Conservation (phyloP, 257 asterid genomes). For the Lavandula angustifolia region DNA sequence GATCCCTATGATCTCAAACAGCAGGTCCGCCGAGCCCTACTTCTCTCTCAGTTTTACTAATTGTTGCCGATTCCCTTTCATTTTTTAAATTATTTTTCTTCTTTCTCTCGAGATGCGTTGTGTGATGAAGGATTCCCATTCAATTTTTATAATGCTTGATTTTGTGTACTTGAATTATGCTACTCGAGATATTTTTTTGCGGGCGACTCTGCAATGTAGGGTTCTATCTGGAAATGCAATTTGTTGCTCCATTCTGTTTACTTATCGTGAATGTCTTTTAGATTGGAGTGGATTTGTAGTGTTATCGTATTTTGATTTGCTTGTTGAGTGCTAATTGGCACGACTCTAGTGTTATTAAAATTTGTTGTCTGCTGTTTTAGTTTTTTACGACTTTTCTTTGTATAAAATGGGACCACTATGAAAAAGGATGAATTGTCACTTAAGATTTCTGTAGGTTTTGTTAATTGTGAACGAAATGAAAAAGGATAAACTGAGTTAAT, state of each 20-base stretch:
- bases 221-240: not conserved
- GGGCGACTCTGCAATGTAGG: not conserved
- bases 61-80: not conserved
- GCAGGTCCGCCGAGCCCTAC: slow-evolving; percentile 52
- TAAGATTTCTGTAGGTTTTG: slow-evolving; percentile 16
- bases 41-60: not conserved
- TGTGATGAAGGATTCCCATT: not conserved
- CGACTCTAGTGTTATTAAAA: not conserved
- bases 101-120: not conserved
- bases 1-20: slow-evolving; percentile 90
- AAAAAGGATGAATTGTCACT: not conserved
- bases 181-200: not conserved
- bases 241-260: not conserved
- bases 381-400: not conserved
- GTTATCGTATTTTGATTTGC: not conserved
- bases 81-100: not conserved
- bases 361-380: not conserved
- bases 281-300: not conserved
- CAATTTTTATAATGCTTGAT: not conserved
- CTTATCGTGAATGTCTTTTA: not conserved
- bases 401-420: slow-evolving; percentile 14
- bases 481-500: not conserved
- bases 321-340: not conserved
- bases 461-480: slow-evolving; percentile 14
- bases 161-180: slow-evolving; percentile 2